Evolutionary conservation across 768 basidiomycete genomes (phyloP), one percentile per base, ranked within the genome.

Genomic region (Russula sp.): DNA sequence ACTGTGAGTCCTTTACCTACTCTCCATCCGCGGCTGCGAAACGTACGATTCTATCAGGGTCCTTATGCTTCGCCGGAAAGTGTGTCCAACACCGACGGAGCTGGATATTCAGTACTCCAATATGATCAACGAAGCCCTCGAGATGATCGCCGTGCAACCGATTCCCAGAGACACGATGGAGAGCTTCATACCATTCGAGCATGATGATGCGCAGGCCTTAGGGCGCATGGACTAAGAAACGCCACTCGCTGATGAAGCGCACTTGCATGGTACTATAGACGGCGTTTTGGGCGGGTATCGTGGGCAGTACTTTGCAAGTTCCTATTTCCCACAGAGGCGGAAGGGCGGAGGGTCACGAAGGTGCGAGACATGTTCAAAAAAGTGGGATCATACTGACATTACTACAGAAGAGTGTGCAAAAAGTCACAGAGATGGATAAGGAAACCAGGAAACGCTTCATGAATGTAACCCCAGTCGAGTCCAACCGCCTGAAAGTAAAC

Each of bases 401-500:
- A 67, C 64, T 48, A 67, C 59, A 50, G 59, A n/a, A 32, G 60
- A 56, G 52, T 59, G 63, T 65, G 63, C 66, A 56, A 49, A 55
- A 32, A 54, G 45, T 51, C 56, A 55, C 34, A 35, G 20, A 57
- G 44, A 65, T 66, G 55, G 64, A 67, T 40, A 56, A 62, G 48
- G 60, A 57, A 48, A 54, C 56, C 22, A 58, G 31, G 22, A 57
- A 58, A 48, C 55, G 55, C 16, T 44, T 54, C 53, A 11, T 55
- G 47, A 51, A 65, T 54, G 53, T 32, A 52, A 61, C 52, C 66
- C 66, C 39, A 65, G 55, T 53, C 55, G 55, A 58, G 66, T 62
- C 64, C 66, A 40, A 54, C 55, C 34, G 40, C 54, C 34, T 31
- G 64, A 58, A 59, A 55, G 34, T 48, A 55, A 61, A 27, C 44